phyloP scores from a whole-genome alignment of 192 early-diverging fungal species.

The Backusella australiensis region DNA sequence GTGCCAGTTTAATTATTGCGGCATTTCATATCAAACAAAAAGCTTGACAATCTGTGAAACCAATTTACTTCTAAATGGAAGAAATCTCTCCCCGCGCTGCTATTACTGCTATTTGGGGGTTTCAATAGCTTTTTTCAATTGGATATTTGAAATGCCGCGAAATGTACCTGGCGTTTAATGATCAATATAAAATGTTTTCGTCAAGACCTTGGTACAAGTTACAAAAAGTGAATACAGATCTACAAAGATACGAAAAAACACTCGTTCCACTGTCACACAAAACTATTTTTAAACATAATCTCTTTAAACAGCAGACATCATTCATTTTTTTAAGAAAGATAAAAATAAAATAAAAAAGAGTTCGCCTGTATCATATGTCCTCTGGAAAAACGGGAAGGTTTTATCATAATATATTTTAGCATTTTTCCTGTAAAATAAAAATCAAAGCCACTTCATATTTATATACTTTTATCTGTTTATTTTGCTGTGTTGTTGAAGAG shows the following conservation, averaged over 20 bases:
- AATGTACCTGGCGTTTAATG: neutral
- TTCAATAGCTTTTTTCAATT: neutral
- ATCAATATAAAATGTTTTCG: neutral
- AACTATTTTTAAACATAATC: neutral
- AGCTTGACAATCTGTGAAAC: neutral
- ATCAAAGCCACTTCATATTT: neutral
- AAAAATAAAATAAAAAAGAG: neutral
- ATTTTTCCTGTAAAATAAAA: neutral
- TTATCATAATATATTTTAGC: neutral
- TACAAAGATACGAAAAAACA: neutral
- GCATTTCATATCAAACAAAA: neutral
- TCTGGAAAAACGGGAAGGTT: neutral
- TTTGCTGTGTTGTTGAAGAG: neutral
- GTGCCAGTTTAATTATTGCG: neutral
- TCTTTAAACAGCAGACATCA: neutral
- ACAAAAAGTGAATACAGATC: neutral
- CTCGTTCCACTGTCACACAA: neutral
- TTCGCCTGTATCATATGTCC: neutral
- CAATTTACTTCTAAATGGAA: neutral
- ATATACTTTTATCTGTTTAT: neutral
- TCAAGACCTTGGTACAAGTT: neutral
- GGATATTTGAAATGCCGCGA: neutral
- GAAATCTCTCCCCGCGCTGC: neutral
- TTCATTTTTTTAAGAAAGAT: neutral
- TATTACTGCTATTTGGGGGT: neutral